These are phyloP conservation scores for Didymella keratinophila DNA, from an alignment of 2,329 filamentous ascomycete genomes.

Conservation along the genomic window DNA sequence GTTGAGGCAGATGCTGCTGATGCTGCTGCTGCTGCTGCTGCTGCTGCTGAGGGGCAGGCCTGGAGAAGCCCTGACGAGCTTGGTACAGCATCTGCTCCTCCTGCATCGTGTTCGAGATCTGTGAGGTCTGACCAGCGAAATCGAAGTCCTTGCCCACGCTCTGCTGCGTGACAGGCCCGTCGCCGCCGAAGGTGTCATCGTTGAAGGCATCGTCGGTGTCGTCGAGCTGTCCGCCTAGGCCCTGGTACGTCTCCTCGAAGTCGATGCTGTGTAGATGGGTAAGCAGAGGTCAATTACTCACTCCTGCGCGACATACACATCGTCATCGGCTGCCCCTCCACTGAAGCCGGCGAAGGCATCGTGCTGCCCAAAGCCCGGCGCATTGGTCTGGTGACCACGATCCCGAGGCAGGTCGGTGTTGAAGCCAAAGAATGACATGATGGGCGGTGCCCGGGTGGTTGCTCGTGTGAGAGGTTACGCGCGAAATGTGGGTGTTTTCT, in stretches of 20 bases:
- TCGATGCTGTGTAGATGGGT: conserved; percentile 69
- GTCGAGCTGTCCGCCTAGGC: conserved; percentile 86
- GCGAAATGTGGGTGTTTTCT: conserved; percentile 7
- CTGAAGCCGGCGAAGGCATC: conserved; percentile 90
- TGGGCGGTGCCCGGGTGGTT: conserved; percentile 11
- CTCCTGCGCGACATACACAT: conserved; percentile 59
- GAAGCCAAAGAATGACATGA: conserved; percentile 94
- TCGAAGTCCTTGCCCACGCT: conserved; percentile 91
- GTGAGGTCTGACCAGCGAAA: conserved; percentile 91
- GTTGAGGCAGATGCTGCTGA: too few species aligned
- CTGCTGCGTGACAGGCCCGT: conserved; percentile 57
- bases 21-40: conserved; percentile 53
- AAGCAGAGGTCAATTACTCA: conserved; percentile 50
- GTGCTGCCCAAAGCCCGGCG: conserved; percentile 83
- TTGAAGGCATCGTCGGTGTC: conserved; percentile 95
- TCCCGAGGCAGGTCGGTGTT: conserved; percentile 72
- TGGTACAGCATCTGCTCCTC: conserved; percentile 89
- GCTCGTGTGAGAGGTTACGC: conserved; percentile 13
- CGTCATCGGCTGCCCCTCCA: conserved; percentile 64
- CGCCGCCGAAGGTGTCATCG: conserved; percentile 84
- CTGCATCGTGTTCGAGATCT: conserved; percentile 83
- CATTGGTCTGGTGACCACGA: conserved; percentile 69
- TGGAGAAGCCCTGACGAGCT: conserved; percentile 65
- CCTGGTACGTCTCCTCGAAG: conserved; percentile 98
- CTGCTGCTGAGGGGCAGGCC: conserved; percentile 62